phyloP scores from a whole-genome alignment of 805 yeast species.

The Ascoidea rubescens region DNA sequence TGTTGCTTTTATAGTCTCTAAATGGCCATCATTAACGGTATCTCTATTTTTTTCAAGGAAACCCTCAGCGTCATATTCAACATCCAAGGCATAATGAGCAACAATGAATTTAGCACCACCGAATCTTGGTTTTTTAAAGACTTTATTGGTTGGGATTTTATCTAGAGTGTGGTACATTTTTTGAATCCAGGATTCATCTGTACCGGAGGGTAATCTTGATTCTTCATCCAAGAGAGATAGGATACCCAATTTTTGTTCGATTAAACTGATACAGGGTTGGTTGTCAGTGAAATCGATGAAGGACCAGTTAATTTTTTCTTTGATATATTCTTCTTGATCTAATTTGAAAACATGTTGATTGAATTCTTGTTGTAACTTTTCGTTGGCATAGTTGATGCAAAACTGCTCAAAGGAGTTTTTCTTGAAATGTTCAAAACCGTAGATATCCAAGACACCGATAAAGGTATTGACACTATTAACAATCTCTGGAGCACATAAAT shows the following conservation, averaged over 20 bases:
- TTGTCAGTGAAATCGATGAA: constrained; percentile 92
- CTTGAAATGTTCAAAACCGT: constrained; percentile 93
- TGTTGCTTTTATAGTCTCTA: constrained; percentile 67
- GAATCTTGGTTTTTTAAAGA: constrained; percentile 85
- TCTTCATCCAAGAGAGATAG: constrained; percentile 87
- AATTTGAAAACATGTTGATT: constrained; percentile 95
- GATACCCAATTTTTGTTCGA: constrained; percentile 81
- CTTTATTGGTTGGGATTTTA: constrained; percentile 60
- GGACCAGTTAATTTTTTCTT: constrained; percentile 91
- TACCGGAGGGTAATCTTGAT: constrained; percentile 86
- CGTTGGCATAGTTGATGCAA: constrained; percentile 94
- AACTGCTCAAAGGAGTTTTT: constrained; percentile 92
- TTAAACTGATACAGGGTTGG: constrained; percentile 90
- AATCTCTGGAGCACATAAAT: constrained; percentile 66
- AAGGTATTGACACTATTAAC: constrained; percentile 48
- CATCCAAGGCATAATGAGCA: constrained; percentile 90
- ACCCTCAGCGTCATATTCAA: constrained; percentile 82
- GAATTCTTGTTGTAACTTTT: constrained; percentile 93
- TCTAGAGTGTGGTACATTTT: constrained; percentile 79
- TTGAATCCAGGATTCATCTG: constrained; percentile 83
- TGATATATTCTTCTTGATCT: constrained; percentile 90
- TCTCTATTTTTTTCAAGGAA: constrained; percentile 95
- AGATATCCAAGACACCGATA: constrained; percentile 94
- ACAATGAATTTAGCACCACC: constrained; percentile 87
- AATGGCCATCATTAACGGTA: constrained; percentile 91